Evolutionary conservation across 2,329 filamentous ascomycete genomes (phyloP).

Genomic region (Aspergillus eucalypticola): DNA sequence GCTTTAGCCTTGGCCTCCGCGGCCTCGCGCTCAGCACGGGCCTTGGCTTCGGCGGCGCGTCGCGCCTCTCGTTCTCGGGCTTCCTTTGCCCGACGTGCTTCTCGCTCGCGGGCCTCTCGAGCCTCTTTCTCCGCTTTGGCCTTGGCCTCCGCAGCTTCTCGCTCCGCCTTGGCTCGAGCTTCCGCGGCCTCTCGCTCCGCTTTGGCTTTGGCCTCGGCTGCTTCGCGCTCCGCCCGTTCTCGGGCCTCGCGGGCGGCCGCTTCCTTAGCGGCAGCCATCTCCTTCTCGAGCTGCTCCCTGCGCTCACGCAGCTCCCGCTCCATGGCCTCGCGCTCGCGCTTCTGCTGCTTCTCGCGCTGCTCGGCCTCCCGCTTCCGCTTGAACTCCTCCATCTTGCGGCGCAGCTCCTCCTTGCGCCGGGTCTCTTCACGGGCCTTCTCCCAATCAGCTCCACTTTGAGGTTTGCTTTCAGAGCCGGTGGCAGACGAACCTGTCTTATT

Average conservation of each 20-base stretch:
- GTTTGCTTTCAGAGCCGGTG: slow-evolving; percentile 19
- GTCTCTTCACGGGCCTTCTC: slow-evolving; percentile 35
- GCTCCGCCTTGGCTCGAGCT: slow-evolving; percentile 24
- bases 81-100: slow-evolving; percentile 18
- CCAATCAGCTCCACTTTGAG: slow-evolving; percentile 25
- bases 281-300: slow-evolving; percentile 42
- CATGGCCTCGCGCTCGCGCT: slow-evolving; percentile 43
- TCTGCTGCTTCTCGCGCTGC: slow-evolving; percentile 39
- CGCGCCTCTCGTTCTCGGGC: slow-evolving; percentile 21
- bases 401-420: slow-evolving; percentile 39
- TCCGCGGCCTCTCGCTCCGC: slow-evolving; percentile 35
- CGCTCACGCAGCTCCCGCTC: slow-evolving; percentile 43
- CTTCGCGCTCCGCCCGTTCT: slow-evolving; percentile 37
- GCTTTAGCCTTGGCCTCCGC: slow-evolving; percentile 36
- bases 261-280: slow-evolving; percentile 36
- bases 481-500: slow-evolving; percentile 3
- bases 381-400: slow-evolving; percentile 42
- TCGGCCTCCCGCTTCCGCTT: slow-evolving; percentile 40
- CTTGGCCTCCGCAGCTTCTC: slow-evolving; percentile 24
- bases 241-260: slow-evolving; percentile 25
- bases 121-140: slow-evolving; percentile 25
- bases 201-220: slow-evolving; percentile 35
- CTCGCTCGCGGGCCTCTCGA: background rate
- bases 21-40: slow-evolving; percentile 18
- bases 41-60: slow-evolving; percentile 26